Conservation (phyloP, 2,329 filamentous ascomycete genomes). For the Boeremia exigua region DNA sequence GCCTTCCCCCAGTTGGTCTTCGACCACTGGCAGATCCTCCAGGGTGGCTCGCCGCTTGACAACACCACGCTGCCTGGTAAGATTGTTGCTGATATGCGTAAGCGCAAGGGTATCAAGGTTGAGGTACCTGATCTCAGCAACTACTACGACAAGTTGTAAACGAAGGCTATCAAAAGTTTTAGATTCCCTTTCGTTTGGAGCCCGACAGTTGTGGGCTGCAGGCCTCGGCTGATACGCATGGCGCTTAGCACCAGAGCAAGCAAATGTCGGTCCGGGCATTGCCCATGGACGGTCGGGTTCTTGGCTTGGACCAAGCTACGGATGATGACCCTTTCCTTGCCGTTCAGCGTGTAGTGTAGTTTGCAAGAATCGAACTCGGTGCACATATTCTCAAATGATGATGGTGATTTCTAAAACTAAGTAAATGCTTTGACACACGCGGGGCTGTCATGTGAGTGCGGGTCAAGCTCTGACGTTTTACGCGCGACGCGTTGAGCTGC, state of each 20-base stretch:
- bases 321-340: slow-evolving; percentile 43
- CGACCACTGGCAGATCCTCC: slow-evolving; percentile 97
- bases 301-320: slow-evolving; percentile 41
- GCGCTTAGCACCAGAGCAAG: slow-evolving; percentile 41
- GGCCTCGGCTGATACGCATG: slow-evolving; percentile 43
- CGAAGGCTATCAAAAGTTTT: slow-evolving; percentile 52
- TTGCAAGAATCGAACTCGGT: slow-evolving; percentile 40
- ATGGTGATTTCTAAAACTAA: no score
- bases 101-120: slow-evolving; percentile 99
- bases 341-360: slow-evolving; percentile 48
- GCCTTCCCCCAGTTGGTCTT: slow-evolving; percentile 99
- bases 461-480: slow-evolving; percentile 18
- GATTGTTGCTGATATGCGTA: slow-evolving; percentile 88
- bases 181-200: slow-evolving; percentile 51
- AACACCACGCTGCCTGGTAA: slow-evolving; percentile 78
- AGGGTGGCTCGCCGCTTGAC: slow-evolving; percentile 92
- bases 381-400: slow-evolving; percentile 28
- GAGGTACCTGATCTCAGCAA: slow-evolving; percentile 92
- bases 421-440: no score
- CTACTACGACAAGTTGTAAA: slow-evolving; percentile 99
- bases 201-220: slow-evolving; percentile 44
- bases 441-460: slow-evolving; percentile 29
- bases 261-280: slow-evolving; percentile 48
- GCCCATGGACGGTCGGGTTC: slow-evolving; percentile 38
- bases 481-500: slow-evolving; percentile 6